phyloP scores from a whole-genome alignment of 2,329 filamentous ascomycete genomes.

The Ceratocystis diversiconidia region DNA sequence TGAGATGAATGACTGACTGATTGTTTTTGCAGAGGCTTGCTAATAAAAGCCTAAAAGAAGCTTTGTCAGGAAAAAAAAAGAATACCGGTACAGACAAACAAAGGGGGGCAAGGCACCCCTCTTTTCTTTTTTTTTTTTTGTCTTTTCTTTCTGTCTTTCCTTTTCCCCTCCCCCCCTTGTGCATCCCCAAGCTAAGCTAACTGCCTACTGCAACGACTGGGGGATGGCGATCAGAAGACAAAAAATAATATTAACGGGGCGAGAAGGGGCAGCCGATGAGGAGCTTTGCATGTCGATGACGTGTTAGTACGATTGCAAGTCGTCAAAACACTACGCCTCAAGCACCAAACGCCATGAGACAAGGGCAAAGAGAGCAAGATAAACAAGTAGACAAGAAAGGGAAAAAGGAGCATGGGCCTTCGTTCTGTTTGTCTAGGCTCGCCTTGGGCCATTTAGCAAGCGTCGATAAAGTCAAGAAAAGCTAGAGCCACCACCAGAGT shows the following conservation, averaged over 20 bases:
- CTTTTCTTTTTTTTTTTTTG: no score
- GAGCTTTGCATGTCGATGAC: background rate
- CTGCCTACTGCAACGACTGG: background rate
- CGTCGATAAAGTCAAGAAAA: background rate
- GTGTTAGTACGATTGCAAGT: background rate
- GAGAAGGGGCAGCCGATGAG: background rate
- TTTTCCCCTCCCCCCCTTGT: background rate
- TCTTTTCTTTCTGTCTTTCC: background rate
- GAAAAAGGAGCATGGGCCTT: constrained; percentile 4
- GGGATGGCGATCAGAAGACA: background rate
- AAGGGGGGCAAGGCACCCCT: background rate
- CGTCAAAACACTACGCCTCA: background rate
- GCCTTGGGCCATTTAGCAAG: background rate
- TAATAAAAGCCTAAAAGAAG: background rate
- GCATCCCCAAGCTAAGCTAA: background rate
- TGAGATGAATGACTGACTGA: background rate
- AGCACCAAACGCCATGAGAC: background rate
- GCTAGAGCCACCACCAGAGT: no score
- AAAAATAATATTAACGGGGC: background rate
- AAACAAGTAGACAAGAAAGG: background rate
- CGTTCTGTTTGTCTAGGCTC: background rate
- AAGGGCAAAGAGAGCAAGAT: background rate
- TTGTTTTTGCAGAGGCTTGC: background rate
- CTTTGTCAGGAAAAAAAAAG: background rate
- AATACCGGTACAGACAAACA: background rate